Percentiles rank a stretch among this genome's conserved stretches.
Evolutionary conservation across 108 stramenopile species (phyloP).

Genomic region (Fistulifera pelliculosa): DNA sequence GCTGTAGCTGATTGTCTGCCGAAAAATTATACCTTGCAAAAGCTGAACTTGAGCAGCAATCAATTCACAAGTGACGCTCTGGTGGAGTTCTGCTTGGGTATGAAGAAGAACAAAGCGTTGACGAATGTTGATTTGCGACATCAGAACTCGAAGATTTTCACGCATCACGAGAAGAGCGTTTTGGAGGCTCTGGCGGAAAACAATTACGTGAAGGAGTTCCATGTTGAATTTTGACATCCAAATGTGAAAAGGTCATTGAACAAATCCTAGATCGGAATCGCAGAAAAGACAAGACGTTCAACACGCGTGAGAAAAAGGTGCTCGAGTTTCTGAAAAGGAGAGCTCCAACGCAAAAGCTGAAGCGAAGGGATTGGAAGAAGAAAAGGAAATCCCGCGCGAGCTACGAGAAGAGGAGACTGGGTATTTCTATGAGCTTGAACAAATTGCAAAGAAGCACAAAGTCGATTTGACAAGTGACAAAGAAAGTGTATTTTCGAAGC

Average conservation of each 20-base stretch:
- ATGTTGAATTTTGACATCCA: background rate
- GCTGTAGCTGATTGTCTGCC: slow-evolving; percentile 19
- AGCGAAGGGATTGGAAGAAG: slow-evolving; percentile 15
- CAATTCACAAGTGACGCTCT: slow-evolving; percentile 29
- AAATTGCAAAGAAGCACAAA: slow-evolving; percentile 28
- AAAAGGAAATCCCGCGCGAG: slow-evolving; percentile 1
- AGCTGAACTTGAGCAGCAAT: slow-evolving; percentile 27
- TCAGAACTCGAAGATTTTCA: slow-evolving; percentile 9
- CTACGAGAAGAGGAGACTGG: slow-evolving; percentile 23
- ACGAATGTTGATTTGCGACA: slow-evolving; percentile 3
- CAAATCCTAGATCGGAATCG: background rate
- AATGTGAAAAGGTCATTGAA: slow-evolving; percentile 2
- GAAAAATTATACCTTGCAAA: slow-evolving; percentile 28
- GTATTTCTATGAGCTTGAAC: slow-evolving; percentile 21
- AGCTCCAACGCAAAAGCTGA: slow-evolving; percentile 18
- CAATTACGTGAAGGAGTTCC: background rate
- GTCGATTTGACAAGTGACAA: slow-evolving; percentile 14
- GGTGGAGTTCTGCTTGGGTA: slow-evolving; percentile 26
- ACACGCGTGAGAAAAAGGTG: slow-evolving; percentile 14
- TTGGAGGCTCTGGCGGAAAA: slow-evolving; percentile 5
- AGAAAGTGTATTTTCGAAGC: background rate
- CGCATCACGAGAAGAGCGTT: slow-evolving; percentile 4
- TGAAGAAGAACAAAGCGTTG: slow-evolving; percentile 8
- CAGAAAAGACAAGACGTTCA: slow-evolving; percentile 5
- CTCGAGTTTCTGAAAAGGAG: slow-evolving; percentile 17